phyloP scores from a whole-genome alignment of 495 filamentous ascomycete genomes.

The Tetracladium setigerum region DNA sequence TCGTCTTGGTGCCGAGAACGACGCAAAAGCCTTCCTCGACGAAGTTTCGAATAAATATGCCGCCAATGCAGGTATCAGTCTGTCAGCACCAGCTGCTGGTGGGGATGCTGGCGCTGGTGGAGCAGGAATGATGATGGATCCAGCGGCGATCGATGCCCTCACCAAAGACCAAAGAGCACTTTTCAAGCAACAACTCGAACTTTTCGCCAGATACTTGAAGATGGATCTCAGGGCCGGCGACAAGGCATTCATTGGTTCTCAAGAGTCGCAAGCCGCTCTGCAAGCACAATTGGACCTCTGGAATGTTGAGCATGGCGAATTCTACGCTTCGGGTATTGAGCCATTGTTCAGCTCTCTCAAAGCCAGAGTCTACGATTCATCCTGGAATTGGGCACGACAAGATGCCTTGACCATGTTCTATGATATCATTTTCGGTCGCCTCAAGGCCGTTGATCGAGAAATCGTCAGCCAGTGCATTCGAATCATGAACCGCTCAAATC shows the following conservation, averaged over 20 bases:
- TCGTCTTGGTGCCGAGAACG: slow-evolving; percentile 79
- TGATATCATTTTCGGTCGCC: slow-evolving; percentile 95
- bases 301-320: slow-evolving; percentile 90
- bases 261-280: slow-evolving; percentile 75
- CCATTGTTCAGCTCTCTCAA: slow-evolving; percentile 90
- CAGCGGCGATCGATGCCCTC: slow-evolving; percentile 89
- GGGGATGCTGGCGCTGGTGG: slow-evolving; percentile 67
- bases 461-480: slow-evolving; percentile 97
- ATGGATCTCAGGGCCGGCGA: slow-evolving; percentile 93
- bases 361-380: slow-evolving; percentile 93
- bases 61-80: slow-evolving; percentile 69
- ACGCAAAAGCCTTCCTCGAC: slow-evolving; percentile 88
- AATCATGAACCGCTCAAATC: slow-evolving; percentile 99
- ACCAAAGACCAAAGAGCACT: slow-evolving; percentile 91
- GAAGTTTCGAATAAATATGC: slow-evolving; percentile 87
- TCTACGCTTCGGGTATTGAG: slow-evolving; percentile 91
- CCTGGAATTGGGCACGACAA: slow-evolving; percentile 98
- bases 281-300: slow-evolving; percentile 92
- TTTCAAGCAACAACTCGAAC: slow-evolving; percentile 96
- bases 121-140: slow-evolving; percentile 97
- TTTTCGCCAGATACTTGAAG: slow-evolving; percentile 92
- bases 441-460: slow-evolving; percentile 89
- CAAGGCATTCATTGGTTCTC: slow-evolving; percentile 77
- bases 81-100: slow-evolving; percentile 64
- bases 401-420: slow-evolving; percentile 98